Evolutionary conservation across 768 basidiomycete species (phyloP), one percentile per base, ranked within the genome.

Genomic region (Omphalotus guepiniiformis): DNA sequence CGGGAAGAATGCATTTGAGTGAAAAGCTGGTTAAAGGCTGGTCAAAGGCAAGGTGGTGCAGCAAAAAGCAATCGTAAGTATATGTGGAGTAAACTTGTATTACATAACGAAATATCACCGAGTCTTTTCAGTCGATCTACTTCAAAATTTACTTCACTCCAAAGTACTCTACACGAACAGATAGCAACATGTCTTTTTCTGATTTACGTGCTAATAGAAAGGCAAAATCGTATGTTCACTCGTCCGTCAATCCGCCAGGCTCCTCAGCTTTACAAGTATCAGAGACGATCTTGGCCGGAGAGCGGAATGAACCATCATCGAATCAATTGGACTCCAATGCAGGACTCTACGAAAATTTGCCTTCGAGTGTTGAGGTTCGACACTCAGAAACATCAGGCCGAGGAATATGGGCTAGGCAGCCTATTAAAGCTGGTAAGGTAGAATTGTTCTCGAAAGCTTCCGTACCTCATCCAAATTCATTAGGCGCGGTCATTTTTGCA

Each of bases 401-500:
- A 54, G 74, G 77, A 0, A 29, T 81, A 12, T 79, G 71, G 67
- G 44, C 74, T 4, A 73, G 60, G 47, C 42, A 58, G 27, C 15
- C 45, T 15, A 25, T 44, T 16, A 40, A 23, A 19, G 38, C 44
- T 34, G 32, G 23, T 42, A n/a, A 29, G 39, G 22, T 46, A 21
- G n/a, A 22, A 12, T 27, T 21, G 8, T 8, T 32, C n/a, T 37
- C n/a, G 35, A 37, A n/a, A 9, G n/a, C 30, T n/a, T 32, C 9
- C 30, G 8, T 9, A 5, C n/a, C 35, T 15, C 35, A 37, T 6
- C 35, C 21, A n/a, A 16, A 7, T 32, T 28, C 23, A 27, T 37
- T 27, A 93, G 91, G 90, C 6, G 69, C 76, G 18, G 59, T 74
- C 1, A 47, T 93, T 9, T 41, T 90, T n/a, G 64, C 73, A 4